Conservation (phyloP, 2,329 filamentous ascomycete genomes). For the Trichoderma citrinoviride region DNA sequence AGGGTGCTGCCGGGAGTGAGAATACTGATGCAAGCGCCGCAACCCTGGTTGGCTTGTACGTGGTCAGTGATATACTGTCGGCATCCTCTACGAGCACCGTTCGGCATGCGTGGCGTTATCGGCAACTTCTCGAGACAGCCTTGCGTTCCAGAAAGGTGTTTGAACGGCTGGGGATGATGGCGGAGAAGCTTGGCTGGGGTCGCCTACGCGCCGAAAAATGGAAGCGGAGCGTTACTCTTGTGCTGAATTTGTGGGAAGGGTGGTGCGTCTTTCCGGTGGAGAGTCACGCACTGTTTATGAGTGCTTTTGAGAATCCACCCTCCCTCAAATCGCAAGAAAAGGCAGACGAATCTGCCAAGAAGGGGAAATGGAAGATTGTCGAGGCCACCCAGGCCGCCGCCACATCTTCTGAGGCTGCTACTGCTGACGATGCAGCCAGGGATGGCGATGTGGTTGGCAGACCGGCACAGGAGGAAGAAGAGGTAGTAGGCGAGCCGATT, state of each 20-base stretch:
- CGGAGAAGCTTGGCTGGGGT: slow-evolving; percentile 73
- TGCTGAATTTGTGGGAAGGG: slow-evolving; percentile 69
- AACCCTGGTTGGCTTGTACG: slow-evolving; percentile 77
- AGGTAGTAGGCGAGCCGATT: slow-evolving; percentile 32
- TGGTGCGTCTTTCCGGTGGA: slow-evolving; percentile 72
- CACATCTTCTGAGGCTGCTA: slow-evolving; percentile 16
- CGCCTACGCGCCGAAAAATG: slow-evolving; percentile 79
- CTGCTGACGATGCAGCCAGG: background rate
- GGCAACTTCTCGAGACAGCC: slow-evolving; percentile 73
- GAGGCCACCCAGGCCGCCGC: slow-evolving; percentile 35
- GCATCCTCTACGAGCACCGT: slow-evolving; percentile 73
- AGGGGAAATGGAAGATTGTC: slow-evolving; percentile 50
- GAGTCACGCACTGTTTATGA: slow-evolving; percentile 67
- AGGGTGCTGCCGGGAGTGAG: slow-evolving; percentile 40
- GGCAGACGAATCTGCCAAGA: slow-evolving; percentile 28
- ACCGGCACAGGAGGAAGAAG: slow-evolving; percentile 30
- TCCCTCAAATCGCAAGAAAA: slow-evolving; percentile 34
- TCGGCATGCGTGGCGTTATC: slow-evolving; percentile 82
- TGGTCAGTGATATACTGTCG: slow-evolving; percentile 74
- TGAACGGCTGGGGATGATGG: slow-evolving; percentile 69
- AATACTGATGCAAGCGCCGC: slow-evolving; percentile 64
- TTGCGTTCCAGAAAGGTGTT: slow-evolving; percentile 69
- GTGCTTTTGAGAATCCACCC: slow-evolving; percentile 70
- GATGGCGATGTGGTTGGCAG: background rate
- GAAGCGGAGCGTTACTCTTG: slow-evolving; percentile 69